Evolutionary conservation across 768 basidiomycete genomes (phyloP).

Genomic region (Scleroderma bovista): DNA sequence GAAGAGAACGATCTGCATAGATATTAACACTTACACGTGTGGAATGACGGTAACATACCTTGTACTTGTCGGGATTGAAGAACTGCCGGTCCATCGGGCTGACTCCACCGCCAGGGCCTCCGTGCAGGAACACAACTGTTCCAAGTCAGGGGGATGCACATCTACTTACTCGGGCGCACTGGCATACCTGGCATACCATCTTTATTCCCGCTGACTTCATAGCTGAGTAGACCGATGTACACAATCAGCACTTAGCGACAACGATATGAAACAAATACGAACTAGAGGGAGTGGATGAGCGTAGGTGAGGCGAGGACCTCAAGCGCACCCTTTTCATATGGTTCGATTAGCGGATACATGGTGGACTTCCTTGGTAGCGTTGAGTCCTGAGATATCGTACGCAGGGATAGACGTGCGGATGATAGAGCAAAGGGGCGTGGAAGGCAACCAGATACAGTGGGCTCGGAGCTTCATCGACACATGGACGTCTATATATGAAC

Average conservation of each 20-base stretch:
- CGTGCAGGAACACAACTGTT: slow-evolving; percentile 76
- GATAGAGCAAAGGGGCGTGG: background rate
- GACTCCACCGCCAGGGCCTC: slow-evolving; percentile 79
- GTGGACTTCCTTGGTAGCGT: slow-evolving; percentile 1
- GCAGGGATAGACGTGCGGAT: slow-evolving; percentile 8
- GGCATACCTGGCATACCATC: slow-evolving; percentile 64
- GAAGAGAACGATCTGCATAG: slow-evolving; percentile 67
- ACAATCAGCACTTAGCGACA: slow-evolving; percentile 1
- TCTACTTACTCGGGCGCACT: background rate
- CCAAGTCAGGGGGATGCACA: background rate
- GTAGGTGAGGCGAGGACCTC: slow-evolving; percentile 53
- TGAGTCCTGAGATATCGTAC: slow-evolving; percentile 9
- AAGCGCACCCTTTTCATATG: slow-evolving; percentile 58
- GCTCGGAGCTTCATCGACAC: background rate
- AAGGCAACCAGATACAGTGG: slow-evolving; percentile 6
- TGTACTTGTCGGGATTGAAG: slow-evolving; percentile 85
- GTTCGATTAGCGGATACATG: slow-evolving; percentile 68
- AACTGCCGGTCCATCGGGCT: slow-evolving; percentile 64
- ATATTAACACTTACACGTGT: background rate
- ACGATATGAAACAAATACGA: slow-evolving; percentile 20
- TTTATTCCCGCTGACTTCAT: slow-evolving; percentile 76
- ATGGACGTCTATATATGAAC: background rate
- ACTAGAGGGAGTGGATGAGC: slow-evolving; percentile 69
- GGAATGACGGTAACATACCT: slow-evolving; percentile 35
- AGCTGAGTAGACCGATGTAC: slow-evolving; percentile 39